phyloP scores from a whole-genome alignment of 768 basidiomycete genomes.

The Lepiota subincarnata region DNA sequence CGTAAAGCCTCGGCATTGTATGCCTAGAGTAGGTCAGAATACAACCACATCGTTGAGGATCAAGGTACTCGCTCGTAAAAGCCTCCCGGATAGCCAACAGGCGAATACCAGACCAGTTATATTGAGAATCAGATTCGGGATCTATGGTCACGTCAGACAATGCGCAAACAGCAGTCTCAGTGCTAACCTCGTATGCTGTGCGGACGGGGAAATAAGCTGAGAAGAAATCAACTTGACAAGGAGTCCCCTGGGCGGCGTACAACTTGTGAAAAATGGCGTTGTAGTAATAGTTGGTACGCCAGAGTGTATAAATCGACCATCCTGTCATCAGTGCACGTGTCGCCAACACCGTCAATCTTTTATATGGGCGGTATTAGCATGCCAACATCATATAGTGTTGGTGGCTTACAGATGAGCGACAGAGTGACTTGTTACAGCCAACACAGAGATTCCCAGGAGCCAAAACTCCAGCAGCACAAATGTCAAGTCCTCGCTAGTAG shows the following conservation, averaged over 20 bases:
- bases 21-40: conserved; percentile 22
- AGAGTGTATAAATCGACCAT: conserved; percentile 51
- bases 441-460: conserved; percentile 47
- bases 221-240: conserved; percentile 49
- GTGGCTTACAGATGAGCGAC: conserved; percentile 48
- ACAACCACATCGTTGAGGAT: neutral
- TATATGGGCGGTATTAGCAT: neutral
- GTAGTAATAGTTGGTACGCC: conserved; percentile 35
- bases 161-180: neutral
- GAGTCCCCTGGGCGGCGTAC: conserved; percentile 33
- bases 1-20: conserved; percentile 47
- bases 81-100: conserved; percentile 38
- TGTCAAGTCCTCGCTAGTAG: conserved; percentile 43
- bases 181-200: conserved; percentile 36
- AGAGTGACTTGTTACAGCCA: conserved; percentile 46
- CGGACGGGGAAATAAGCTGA: conserved; percentile 39
- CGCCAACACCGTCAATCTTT: conserved; percentile 44
- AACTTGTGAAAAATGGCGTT: conserved; percentile 31
- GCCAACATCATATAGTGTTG: neutral
- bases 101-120: conserved; percentile 38
- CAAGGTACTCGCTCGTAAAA: conserved; percentile 33
- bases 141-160: conserved; percentile 26
- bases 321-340: conserved; percentile 42
- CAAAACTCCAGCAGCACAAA: conserved; percentile 49
- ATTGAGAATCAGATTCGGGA: conserved; percentile 46